Evolutionary conservation across 441 rosid genomes (phyloP).

Genomic region (Bruguiera hainesii): DNA sequence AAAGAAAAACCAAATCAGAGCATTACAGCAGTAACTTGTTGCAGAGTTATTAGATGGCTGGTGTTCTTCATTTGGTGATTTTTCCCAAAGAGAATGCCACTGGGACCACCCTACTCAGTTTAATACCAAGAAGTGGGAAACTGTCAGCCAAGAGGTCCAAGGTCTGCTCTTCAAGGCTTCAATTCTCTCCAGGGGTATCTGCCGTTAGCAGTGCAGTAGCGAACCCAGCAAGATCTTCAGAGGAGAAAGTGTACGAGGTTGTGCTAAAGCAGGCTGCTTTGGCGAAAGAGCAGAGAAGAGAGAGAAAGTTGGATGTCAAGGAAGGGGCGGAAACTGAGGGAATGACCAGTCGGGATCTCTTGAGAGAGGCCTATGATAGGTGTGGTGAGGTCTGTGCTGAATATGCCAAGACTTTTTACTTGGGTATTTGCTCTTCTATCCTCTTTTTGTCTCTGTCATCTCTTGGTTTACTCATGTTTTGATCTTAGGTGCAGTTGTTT

Average conservation of each 20-base stretch:
- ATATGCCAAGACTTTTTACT: conserved; percentile 55
- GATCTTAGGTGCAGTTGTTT: too few relatives aligned
- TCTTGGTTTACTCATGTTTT: too few relatives aligned
- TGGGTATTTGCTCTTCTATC: conserved; percentile 31
- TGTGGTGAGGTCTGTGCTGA: conserved; percentile 58
- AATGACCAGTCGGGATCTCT: conserved; percentile 23
- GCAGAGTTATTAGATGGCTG: conserved; percentile 23
- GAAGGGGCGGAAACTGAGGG: conserved; percentile 17
- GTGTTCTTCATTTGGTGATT: conserved; percentile 35
- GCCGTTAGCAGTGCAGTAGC: conserved; percentile 30
- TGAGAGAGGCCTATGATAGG: conserved; percentile 44
- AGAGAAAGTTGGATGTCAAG: conserved; percentile 11
- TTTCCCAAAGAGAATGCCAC: conserved; percentile 35
- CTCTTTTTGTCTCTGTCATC: too few relatives aligned
- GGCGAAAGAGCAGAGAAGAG: conserved; percentile 31
- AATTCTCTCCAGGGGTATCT: conserved; percentile 18
- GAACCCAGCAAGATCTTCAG: conserved; percentile 34
- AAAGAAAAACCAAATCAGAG: not conserved
- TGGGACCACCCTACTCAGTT: conserved; percentile 17
- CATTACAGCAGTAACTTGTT: not conserved
- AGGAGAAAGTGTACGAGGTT: conserved; percentile 48
- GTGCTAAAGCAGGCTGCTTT: conserved; percentile 53
- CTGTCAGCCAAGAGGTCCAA: conserved; percentile 12
- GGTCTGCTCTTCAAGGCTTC: conserved; percentile 9
- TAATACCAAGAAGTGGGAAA: conserved; percentile 20